phyloP scores from a whole-genome alignment of 345 rosid genomes.

The Microthlaspi erraticum region DNA sequence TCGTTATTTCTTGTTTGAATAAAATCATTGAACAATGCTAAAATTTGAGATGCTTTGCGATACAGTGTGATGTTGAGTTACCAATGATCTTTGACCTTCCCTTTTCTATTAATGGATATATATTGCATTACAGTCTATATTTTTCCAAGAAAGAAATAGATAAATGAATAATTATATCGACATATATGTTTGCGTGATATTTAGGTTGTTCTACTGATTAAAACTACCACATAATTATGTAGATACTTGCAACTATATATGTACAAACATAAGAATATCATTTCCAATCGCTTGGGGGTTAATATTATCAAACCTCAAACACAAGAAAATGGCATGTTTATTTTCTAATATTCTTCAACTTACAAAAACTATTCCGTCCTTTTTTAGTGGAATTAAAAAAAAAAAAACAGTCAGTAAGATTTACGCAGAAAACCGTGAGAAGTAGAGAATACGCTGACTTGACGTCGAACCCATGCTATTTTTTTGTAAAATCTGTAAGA shows the following conservation, averaged over 20 bases:
- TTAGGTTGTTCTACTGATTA: slow-evolving; percentile 8
- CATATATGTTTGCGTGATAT: slow-evolving; percentile 28
- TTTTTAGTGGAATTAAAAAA: neutral
- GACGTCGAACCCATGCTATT: slow-evolving; percentile 30
- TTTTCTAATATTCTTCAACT: neutral
- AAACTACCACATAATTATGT: neutral
- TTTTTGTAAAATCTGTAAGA: slow-evolving; percentile 1
- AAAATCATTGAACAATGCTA: slow-evolving; percentile 23
- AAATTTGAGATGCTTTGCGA: slow-evolving; percentile 32
- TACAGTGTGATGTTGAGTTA: slow-evolving; percentile 41
- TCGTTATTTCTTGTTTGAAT: slow-evolving; percentile 15
- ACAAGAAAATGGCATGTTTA: too few species aligned
- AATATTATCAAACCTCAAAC: too few species aligned
- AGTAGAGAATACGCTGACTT: slow-evolving; percentile 23
- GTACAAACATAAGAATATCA: too few species aligned
- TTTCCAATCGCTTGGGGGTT: too few species aligned
- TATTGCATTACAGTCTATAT: neutral
- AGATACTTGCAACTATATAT: neutral
- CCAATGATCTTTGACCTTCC: slow-evolving; percentile 34
- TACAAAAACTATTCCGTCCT: neutral
- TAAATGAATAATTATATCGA: neutral
- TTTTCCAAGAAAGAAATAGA: neutral
- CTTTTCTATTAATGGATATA: slow-evolving; percentile 2
- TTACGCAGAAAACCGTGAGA: slow-evolving; percentile 39
- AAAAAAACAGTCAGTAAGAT: slow-evolving; percentile 6